phyloP scores from a whole-genome alignment of 805 yeast genomes.

The Ogataea philodendri region DNA sequence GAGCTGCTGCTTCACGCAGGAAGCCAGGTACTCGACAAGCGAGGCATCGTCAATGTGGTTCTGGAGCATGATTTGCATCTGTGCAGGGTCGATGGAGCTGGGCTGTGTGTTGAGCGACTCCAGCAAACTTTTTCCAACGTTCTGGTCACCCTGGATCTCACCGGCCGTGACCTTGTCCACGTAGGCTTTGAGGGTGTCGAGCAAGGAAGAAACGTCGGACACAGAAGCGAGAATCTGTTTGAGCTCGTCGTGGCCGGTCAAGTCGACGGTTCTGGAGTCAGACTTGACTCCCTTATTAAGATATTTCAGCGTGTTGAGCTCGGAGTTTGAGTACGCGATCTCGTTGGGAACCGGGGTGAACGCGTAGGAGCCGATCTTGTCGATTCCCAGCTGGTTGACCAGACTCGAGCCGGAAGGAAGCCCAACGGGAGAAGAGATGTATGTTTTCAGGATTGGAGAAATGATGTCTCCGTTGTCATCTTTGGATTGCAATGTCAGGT shows the following conservation, averaged over 20 bases:
- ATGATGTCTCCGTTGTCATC: slow-evolving; percentile 45
- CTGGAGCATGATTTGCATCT: slow-evolving; percentile 59
- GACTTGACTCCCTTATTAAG: slow-evolving; percentile 39
- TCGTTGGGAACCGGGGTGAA: slow-evolving; percentile 76
- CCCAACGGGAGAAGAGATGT: slow-evolving; percentile 75
- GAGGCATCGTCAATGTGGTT: slow-evolving; percentile 76
- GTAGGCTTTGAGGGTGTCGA: slow-evolving; percentile 49
- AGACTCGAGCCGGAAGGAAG: slow-evolving; percentile 39
- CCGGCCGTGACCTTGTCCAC: slow-evolving; percentile 43
- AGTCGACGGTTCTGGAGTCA: slow-evolving; percentile 32
- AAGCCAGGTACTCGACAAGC: slow-evolving; percentile 78
- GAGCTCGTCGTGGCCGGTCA: slow-evolving; percentile 41
- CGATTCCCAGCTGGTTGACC: slow-evolving; percentile 38
- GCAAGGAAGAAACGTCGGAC: slow-evolving; percentile 42
- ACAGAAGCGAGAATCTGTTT: slow-evolving; percentile 47
- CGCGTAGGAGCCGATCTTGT: slow-evolving; percentile 49
- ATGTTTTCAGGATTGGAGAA: slow-evolving; percentile 62
- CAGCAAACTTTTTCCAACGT: slow-evolving; percentile 65
- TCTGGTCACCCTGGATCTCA: slow-evolving; percentile 48
- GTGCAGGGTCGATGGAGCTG: slow-evolving; percentile 47
- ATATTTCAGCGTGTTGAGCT: slow-evolving; percentile 54
- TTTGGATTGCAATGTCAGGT: slow-evolving; percentile 66
- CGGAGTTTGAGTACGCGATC: slow-evolving; percentile 55
- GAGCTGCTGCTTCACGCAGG: slow-evolving; percentile 80
- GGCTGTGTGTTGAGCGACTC: slow-evolving; percentile 54